Evolutionary conservation across 306 rosid species (phyloP).

Genomic region (Rosa chinensis): DNA sequence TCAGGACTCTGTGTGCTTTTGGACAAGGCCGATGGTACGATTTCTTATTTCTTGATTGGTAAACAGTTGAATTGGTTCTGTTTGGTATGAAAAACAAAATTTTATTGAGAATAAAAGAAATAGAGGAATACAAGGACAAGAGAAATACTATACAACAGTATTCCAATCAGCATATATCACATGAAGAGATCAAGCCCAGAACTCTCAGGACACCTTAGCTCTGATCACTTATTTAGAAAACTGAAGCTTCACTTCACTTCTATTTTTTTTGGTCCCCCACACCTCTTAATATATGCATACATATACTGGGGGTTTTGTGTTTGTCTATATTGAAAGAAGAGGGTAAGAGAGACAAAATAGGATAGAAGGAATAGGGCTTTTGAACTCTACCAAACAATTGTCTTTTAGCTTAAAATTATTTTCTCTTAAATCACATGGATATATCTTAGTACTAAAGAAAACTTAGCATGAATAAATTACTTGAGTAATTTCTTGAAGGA

Average conservation of each 20-base stretch:
- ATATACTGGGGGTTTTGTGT: not conserved
- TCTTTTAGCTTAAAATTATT: not conserved
- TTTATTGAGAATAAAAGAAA: not conserved
- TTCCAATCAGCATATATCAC: not conserved
- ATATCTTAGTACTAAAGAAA: conserved; percentile 12
- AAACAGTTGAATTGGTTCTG: not conserved
- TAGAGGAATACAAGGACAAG: not conserved
- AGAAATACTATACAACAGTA: not conserved
- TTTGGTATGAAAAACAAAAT: not conserved
- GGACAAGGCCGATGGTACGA: conserved; percentile 59
- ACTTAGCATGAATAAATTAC: conserved; percentile 2
- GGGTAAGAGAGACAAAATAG: not conserved
- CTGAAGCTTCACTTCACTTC: not conserved
- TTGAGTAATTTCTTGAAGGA: conserved; percentile 3
- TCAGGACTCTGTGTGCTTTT: conserved; percentile 38
- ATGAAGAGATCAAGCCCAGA: not conserved
- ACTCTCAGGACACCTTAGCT: not conserved
- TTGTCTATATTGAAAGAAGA: not conserved
- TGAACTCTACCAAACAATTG: not conserved
- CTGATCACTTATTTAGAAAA: not conserved
- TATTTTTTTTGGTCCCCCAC: not conserved
- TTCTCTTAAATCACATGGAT: not conserved
- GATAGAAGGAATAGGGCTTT: not conserved
- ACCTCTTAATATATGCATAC: not conserved
- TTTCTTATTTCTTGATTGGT: conserved; percentile 14